Evolutionary conservation across 805 yeast genomes (phyloP).

Genomic region (Cyberlindnera amylophila): DNA sequence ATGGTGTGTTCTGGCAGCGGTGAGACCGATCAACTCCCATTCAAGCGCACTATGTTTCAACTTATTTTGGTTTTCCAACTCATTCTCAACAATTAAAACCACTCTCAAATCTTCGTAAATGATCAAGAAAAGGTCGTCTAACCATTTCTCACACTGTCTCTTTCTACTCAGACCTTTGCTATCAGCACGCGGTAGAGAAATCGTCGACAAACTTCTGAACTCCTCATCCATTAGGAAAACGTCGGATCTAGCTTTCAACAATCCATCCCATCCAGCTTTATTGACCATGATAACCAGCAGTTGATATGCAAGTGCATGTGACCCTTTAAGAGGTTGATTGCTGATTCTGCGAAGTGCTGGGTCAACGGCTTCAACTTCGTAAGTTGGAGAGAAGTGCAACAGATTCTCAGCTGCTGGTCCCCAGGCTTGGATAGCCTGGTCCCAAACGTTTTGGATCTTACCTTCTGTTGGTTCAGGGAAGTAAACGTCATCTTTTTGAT

Average conservation of each 20-base stretch:
- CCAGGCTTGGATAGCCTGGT: slow-evolving; percentile 19
- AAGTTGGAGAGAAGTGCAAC: slow-evolving; percentile 17
- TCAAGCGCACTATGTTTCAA: slow-evolving; percentile 59
- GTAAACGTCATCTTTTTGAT: slow-evolving; percentile 40
- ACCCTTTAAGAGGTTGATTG: slow-evolving; percentile 47
- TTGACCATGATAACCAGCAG: slow-evolving; percentile 65
- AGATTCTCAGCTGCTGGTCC: slow-evolving; percentile 28
- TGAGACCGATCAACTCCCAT: slow-evolving; percentile 69
- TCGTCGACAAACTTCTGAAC: slow-evolving; percentile 36
- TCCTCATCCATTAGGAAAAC: slow-evolving; percentile 83
- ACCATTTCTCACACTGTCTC: slow-evolving; percentile 72
- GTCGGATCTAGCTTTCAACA: slow-evolving; percentile 59
- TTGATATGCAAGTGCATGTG: slow-evolving; percentile 60
- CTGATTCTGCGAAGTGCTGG: slow-evolving; percentile 48
- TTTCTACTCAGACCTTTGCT: slow-evolving; percentile 31
- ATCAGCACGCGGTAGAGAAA: slow-evolving; percentile 15
- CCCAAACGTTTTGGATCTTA: slow-evolving; percentile 46
- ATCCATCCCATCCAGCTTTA: slow-evolving; percentile 77
- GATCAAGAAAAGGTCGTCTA: slow-evolving; percentile 68
- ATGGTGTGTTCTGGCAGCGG: slow-evolving; percentile 45
- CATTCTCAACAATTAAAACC: slow-evolving; percentile 31
- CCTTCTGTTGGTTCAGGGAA: slow-evolving; percentile 56
- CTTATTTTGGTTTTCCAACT: slow-evolving; percentile 21
- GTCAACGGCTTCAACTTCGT: slow-evolving; percentile 41
- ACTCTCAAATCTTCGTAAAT: slow-evolving; percentile 61